These are phyloP conservation scores for Sungouiella blattae DNA, from an alignment of 805 yeast genomes.

Conservation along the genomic window DNA sequence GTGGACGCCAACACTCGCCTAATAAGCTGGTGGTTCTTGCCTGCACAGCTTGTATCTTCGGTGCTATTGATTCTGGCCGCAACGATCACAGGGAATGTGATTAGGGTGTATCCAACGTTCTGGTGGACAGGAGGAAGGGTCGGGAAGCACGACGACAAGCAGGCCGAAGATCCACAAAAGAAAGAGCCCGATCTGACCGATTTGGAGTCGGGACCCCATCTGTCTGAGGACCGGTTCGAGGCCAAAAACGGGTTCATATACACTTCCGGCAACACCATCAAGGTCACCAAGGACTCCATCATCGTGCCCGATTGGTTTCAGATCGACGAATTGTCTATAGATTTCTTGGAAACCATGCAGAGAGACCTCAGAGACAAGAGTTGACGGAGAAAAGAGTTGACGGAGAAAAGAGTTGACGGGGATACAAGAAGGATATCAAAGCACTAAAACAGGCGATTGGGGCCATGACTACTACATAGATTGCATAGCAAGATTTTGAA, in stretches of 20 bases:
- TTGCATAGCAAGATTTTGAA: too few relatives aligned
- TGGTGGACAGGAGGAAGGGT: constrained; percentile 52
- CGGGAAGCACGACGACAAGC: constrained; percentile 6
- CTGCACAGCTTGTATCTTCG: constrained; percentile 49
- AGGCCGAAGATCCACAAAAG: too few relatives aligned
- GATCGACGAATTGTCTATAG: background rate
- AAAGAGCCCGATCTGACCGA: too few relatives aligned
- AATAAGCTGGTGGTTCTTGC: constrained; percentile 67
- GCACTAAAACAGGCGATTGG: too few relatives aligned
- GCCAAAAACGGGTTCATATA: too few relatives aligned
- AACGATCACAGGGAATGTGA: constrained; percentile 49
- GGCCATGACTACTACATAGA: too few relatives aligned
- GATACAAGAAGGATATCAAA: too few relatives aligned
- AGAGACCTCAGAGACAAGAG: background rate
- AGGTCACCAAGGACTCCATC: background rate
- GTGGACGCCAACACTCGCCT: constrained; percentile 41
- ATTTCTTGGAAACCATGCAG: background rate
- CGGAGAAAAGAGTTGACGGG: too few relatives aligned
- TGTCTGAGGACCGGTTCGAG: too few relatives aligned
- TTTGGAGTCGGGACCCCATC: too few relatives aligned
- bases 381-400: too few relatives aligned
- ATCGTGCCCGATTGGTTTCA: background rate
- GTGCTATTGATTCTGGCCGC: constrained; percentile 49
- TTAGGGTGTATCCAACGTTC: constrained; percentile 50
- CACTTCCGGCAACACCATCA: too few relatives aligned